Conservation (phyloP, 2,329 filamentous ascomycete species). For the Penicillium psychrosexuale region DNA sequence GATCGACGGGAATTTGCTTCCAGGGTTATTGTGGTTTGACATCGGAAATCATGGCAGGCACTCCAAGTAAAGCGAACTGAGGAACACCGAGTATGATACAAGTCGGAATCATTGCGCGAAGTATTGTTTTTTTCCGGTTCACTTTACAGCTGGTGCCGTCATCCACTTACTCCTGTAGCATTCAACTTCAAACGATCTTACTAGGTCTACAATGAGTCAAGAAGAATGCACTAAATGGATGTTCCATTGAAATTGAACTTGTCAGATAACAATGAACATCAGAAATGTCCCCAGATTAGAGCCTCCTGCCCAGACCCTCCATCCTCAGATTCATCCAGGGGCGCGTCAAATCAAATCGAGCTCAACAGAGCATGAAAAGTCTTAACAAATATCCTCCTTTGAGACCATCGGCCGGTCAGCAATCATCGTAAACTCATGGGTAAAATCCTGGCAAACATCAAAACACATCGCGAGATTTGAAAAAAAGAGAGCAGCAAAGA, state of each 20-base stretch:
- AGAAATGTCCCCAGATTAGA: background rate
- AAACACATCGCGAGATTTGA: background rate
- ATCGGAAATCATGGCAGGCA: background rate
- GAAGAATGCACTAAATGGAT: background rate
- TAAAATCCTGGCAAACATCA: background rate
- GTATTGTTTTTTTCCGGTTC: background rate
- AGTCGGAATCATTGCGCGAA: background rate
- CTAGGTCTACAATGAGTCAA: background rate
- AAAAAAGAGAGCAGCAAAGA: background rate
- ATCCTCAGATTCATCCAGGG: background rate
- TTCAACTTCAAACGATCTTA: background rate
- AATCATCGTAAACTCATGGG: background rate
- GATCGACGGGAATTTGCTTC: background rate
- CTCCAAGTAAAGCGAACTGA: background rate
- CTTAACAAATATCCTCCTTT: background rate
- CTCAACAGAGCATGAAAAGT: background rate
- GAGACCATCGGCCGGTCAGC: conserved; percentile 1
- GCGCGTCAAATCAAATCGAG: background rate
- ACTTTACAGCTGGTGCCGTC: background rate
- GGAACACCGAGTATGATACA: background rate
- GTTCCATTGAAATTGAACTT: background rate
- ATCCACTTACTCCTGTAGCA: background rate
- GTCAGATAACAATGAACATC: background rate
- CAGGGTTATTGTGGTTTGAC: no score
- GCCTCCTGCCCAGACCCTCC: conserved; percentile 5